Evolutionary conservation across 495 filamentous ascomycete genomes (phyloP).

Genomic region (Aspergillus incahuasiensis): DNA sequence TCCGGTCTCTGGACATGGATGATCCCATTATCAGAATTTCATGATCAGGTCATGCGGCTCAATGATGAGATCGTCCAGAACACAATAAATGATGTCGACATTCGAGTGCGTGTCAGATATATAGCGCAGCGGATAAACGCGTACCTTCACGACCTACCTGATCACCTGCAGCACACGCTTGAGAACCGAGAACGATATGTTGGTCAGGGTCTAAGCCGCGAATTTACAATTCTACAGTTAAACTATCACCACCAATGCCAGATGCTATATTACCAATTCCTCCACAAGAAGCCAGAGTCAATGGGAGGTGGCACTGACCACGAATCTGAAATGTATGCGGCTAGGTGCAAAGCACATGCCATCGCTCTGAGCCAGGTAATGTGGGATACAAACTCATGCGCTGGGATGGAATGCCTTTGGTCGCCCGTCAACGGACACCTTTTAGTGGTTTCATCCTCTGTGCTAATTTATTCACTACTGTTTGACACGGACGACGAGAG

Average conservation of each 20-base stretch:
- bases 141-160: neutral
- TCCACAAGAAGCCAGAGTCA: neutral
- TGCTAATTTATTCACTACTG: neutral
- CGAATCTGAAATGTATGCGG: conserved; percentile 4
- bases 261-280: conserved; percentile 6
- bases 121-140: neutral
- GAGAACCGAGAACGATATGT: neutral
- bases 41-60: conserved; percentile 4
- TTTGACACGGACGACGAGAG: conserved; percentile 2
- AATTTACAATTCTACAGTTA: conserved; percentile 1
- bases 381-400: conserved; percentile 6
- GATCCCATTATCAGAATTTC: conserved; percentile 1
- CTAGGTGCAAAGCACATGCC: conserved; percentile 2
- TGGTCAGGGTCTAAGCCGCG: neutral
- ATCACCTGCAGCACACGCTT: neutral
- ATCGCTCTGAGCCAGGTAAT: conserved; percentile 4
- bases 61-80: conserved; percentile 5
- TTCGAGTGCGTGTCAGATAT: neutral
- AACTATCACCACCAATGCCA: conserved; percentile 8
- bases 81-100: neutral
- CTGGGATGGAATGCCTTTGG: conserved; percentile 7
- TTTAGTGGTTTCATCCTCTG: conserved; percentile 1
- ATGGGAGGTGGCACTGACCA: neutral
- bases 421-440: conserved; percentile 8
- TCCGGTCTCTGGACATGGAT: conserved; percentile 8